Base-by-base conservation (phyloP, 768 basidiomycete species). In the Boletus rubroflammeus region DNA sequence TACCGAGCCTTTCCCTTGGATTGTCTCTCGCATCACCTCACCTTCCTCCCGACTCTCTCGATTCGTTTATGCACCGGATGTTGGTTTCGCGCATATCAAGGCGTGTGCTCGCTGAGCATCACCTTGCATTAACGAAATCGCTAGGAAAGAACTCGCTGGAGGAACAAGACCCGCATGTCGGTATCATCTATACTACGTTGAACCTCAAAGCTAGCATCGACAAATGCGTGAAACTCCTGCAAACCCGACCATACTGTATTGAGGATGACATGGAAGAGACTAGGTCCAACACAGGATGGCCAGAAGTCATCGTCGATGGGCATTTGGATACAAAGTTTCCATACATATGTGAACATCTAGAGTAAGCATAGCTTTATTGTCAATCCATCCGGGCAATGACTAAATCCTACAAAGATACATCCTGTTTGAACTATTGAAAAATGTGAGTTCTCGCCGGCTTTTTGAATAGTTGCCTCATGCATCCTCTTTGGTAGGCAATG, bases 61-160 rank as follows among this genome's bases (percentile, higher is more conserved):
- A 94, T 67, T 79, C 88, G 3, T 92, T 93, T 69, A 91, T 93
- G 87, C 81, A 85, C 23, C 83, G 92, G 23, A 96, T 96, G 93
- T 79, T 96, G 10, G 81, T 92, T 46, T 94, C 93, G 2, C 81
- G 93, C 50, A 93, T 94, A 67, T 93, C 92, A 13, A 81, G 93
- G 21, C 84, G 93, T 31, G 93, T 96, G 31, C 79, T 96, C 23
- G 89, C 84, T 5, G 90, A 94, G 66, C 93, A 96, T 60, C 93
- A 96, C 61, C 81, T 94, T 50, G 88, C 90, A 2, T 76, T 96
- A 6, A 88, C 91, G 7, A 77, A 81, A 53, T 80, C 78, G 26
- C 75, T 82, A 53, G 68, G 71, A 32, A 57, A 56, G 19, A 70
- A 68, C 60, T 63, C 51, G 53, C 55, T 57, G 71, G 78, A 43